Evolutionary conservation across 805 yeast genomes (phyloP), one percentile per base, ranked within the genome.

Genomic region (Komagataella populi): DNA sequence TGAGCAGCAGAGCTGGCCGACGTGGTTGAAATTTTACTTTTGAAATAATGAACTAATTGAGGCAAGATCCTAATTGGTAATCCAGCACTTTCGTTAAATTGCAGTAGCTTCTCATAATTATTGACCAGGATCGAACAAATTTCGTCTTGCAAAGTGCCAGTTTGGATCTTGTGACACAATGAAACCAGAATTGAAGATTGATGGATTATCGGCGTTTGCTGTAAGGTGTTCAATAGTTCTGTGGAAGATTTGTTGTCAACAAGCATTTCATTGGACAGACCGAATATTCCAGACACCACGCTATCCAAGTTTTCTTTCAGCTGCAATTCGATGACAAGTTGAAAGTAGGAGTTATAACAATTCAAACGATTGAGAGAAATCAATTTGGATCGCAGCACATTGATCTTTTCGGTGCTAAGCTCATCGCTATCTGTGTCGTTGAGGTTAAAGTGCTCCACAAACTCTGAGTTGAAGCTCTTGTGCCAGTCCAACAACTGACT

Each of bases 401-500:
- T 30, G 39, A 30, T 30, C 5, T 30, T 30, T 5, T 30, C 39
- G 1, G 39, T 14, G 3, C 39, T 30, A 14, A 30, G 39, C 39
- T 30, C 39, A 30, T 30, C 39, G 14, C 39, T 30, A 10, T 30
- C 39, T 4, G 39, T 8, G 39, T 30, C 39, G 39, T 30, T 30
- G 5, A 30, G 39, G 10, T 30, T 30, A 14, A 30, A 30, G 14
- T 30, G 45, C 8, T 7, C 30, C 7, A 39, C 16, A 24, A n/a
- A 14, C 23, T 50, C 20, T 20, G 49, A 24, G 14, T 58, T 55
- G 22, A 63, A 55, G 10, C 55, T 52, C 5, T 43, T 39, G 39
- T 52, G 50, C 70, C 70, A 67, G 4, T n/a, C 12, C 22, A 57
- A 53, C 50, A 67, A 59, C n/a, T 55, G 48, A 7, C 46, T 22